phyloP scores from a whole-genome alignment of 2,329 filamentous ascomycete species.

The Fusarium buxicola region DNA sequence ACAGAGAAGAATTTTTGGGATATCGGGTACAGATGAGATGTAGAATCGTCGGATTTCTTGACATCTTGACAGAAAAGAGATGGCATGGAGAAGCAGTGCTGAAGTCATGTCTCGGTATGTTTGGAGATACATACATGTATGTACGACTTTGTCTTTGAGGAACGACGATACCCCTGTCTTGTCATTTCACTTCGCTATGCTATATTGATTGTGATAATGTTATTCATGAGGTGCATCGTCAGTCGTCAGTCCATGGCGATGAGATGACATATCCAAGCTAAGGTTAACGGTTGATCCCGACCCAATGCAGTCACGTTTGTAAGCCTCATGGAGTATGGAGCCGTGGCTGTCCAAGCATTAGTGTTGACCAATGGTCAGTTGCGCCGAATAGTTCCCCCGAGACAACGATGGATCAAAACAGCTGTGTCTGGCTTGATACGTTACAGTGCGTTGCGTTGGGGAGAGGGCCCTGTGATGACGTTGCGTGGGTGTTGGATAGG shows the following conservation, averaged over 20 bases:
- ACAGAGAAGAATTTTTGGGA: constrained; percentile 28
- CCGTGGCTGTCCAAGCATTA: no score
- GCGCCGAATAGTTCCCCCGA: constrained; percentile 34
- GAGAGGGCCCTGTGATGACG: constrained; percentile 29
- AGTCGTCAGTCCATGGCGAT: no score
- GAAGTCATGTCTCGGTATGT: constrained; percentile 6
- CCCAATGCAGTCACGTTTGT: no score
- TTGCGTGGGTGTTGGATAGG: constrained; percentile 12
- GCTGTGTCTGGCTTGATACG: no score
- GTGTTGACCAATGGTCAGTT: constrained; percentile 26
- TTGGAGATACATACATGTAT: constrained; percentile 28
- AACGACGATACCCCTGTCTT: constrained; percentile 36
- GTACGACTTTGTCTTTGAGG: constrained; percentile 23
- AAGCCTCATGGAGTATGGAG: no score
- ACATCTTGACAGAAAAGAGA: constrained; percentile 12
- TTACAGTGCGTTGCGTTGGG: no score
- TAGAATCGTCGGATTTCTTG: constrained; percentile 5
- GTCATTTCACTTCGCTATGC: background rate
- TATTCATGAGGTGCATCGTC: no score
- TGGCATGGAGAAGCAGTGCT: constrained; percentile 7
- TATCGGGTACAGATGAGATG: constrained; percentile 7
- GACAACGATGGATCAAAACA: background rate
- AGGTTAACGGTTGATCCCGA: no score
- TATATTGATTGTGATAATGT: background rate
- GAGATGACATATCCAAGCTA: no score